Percentiles rank a stretch among this genome's conserved stretches.
Conservation (phyloP, 2,329 filamentous ascomycete species). For the Colletotrichum tropicale region DNA sequence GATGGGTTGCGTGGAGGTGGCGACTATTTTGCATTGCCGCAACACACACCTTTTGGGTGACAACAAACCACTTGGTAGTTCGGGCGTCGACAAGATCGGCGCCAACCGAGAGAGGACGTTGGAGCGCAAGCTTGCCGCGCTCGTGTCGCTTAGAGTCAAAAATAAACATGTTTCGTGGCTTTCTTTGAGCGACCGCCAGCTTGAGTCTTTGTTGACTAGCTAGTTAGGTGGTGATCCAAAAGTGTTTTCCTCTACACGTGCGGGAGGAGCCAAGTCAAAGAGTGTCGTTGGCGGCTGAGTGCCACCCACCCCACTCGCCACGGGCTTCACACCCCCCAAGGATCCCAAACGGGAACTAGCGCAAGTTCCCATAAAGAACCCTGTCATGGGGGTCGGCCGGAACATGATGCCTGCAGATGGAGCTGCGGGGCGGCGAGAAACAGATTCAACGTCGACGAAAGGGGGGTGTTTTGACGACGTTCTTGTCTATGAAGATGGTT, state of each 20-base stretch:
- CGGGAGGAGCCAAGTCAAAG: slow-evolving; percentile 1
- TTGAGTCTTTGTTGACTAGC: background rate
- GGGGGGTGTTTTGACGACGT: slow-evolving; percentile 5
- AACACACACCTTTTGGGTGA: background rate
- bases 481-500: background rate
- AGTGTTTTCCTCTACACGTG: slow-evolving; percentile 4
- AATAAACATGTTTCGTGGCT: background rate
- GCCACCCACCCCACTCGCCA: slow-evolving; percentile 15
- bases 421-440: slow-evolving; percentile 16
- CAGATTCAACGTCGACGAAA: slow-evolving; percentile 16
- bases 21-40: background rate
- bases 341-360: slow-evolving; percentile 20
- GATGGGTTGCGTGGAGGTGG: background rate
- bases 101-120: background rate
- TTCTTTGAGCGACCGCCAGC: background rate
- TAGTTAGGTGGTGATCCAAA: background rate
- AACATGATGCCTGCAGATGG: slow-evolving; percentile 20
- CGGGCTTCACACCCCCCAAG: slow-evolving; percentile 16
- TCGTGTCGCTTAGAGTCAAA: background rate
- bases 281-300: background rate
- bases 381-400: slow-evolving; percentile 6
- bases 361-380: slow-evolving; percentile 17
- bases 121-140: background rate
- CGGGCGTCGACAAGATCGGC: background rate
- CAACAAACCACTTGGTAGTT: background rate